Base-by-base conservation (phyloP, 202 grass and related monocot genomes). In the Tripidium arundinaceum region DNA sequence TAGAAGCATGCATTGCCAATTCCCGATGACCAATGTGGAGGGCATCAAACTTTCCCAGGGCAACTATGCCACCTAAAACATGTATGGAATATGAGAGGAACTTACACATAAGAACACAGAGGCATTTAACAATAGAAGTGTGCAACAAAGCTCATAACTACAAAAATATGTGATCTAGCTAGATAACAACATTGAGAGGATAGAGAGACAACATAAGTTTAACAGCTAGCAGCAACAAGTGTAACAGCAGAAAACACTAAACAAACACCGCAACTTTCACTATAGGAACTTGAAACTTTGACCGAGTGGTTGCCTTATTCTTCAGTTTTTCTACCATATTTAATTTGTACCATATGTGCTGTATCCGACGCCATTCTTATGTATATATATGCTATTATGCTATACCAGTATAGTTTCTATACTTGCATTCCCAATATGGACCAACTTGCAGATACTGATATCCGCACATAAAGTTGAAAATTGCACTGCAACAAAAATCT, bases 21-120 rank as follows among this genome's bases (percentile, higher is more conserved):
- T 99, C 88, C 37, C 92, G 82, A 80, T 99, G 96, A 33, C 96
- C 92, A 55, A 95, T 95, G 41, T 99, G 96, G 83, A 99, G 92
- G 40, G 96, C 96, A 81, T 99, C 96, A 86, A 99, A 99, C 62
- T 99, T 99, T 26, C 92, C 96, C 77, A 99, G 89, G 38, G 96
- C 96, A 40, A 99, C 96, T 75, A 99, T 93, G 70, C 92, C 96
- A 87, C 83, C 96, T 99, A 85, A 85, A 83, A 86, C 50, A 22
- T 64, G 40, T 21, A 79, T 15, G 45, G 12, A 81, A 50, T 68
- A 61, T 65, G 15, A 57, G 36, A 85, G 39, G 68, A 65, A 82
- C 21, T 72, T 59, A 67, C 37, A 49, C 25, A 57, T 42, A 38
- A 86, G 39, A 79, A 72, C 19, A 11, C 14, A 28, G 37, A 72